Evolutionary conservation across 495 filamentous ascomycete genomes (phyloP), one percentile per base, ranked within the genome.

Genomic region (Penicillium flavigenum): DNA sequence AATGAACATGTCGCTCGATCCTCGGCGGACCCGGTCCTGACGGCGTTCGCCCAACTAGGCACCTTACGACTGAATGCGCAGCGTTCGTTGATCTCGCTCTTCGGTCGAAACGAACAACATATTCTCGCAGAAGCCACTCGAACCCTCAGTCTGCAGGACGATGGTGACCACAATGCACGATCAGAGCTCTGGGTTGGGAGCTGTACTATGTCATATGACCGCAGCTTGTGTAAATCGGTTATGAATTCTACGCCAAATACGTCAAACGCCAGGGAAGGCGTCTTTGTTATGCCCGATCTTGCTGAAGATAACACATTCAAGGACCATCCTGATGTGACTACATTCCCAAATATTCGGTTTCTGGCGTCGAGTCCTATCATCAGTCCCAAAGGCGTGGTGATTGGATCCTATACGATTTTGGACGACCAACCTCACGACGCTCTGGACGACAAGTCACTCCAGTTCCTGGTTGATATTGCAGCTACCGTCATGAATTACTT

Each of bases 81-180:
- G 34, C 81, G 84, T 6, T 72, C 67, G 24, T 67, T 86, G 52
- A 78, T 88, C 29, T 84, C 81, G 0, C 72, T 88, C 20, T 81
- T 86, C 56, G 84, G 81, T 60, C 71, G 71, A 24, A 73, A 75
- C 16, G 63, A 76, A 27, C 80, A 85, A 59, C 80, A 85, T 54
- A 71, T 88, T 34, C 70, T 88, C 9, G 80, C 86, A 10, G 86
- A 88, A 59, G 83, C 84, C 4, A 84, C 83, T 5, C 74, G 72
- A n/a, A 76, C 78, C 1, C 51, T 83, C 1, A 81, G 80, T 10
- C 65, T 83, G 4, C 63, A 65, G 20, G 56, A 70, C 50, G 68
- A 74, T 45, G 57, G 65, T 32, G 65, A 62, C n/a, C 54, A 68
- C 44, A 58, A 63, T 22, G 60, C 68, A 1, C 64, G 61, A 5